Evolutionary conservation across 2,329 filamentous ascomycete species (phyloP), one percentile per base, ranked within the genome.

Genomic region (Rhexocercosporidium sp.): DNA sequence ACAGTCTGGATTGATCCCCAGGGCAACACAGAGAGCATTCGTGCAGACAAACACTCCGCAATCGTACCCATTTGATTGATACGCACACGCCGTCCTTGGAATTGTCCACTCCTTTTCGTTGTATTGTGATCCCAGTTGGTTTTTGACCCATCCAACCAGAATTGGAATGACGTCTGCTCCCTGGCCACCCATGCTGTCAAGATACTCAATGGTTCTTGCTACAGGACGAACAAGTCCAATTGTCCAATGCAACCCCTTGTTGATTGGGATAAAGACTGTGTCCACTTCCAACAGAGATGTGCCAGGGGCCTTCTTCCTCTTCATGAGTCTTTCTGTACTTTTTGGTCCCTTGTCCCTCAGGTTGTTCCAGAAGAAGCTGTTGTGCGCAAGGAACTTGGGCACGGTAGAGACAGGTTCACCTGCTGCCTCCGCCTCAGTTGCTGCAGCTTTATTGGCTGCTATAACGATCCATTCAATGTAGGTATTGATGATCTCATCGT

Each of bases 21-120:
- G 77, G 2, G 82, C 78, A 37, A 82, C 73, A 64, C 88, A 91
- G 57, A 93, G 84, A 18, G 86, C 89, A 74, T 94, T 95, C 20
- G 91, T 86, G 71, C 92, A 88, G 16, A 90, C 87, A 76, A 93
- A 92, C 3, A 93, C 86, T n/a, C 92, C 92, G 72, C 92, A 94
- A 76, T 94, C 92, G 74, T 85, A 88, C 1, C 85, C 84, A 74
- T 94, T 94, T 29, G 79, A 82, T 77, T 94, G 92, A 2, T 70
- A 73, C 0, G 86, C 84, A 41, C 85, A 86, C 18, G 78, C 77
- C 53, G 84, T 81, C n/a, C 79, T 76, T 8, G 85, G 79, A 1
- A 82, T 79, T 27, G 77, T 81, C 92, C 92, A 94, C 47, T 92
- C 88, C 1, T 79, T 78, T 16, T 81, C 80, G 1, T 82, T 75